Percentiles rank a stretch among this genome's conserved stretches.
phyloP scores from a whole-genome alignment of 495 filamentous ascomycete genomes.

The Aspergillus steynii region DNA sequence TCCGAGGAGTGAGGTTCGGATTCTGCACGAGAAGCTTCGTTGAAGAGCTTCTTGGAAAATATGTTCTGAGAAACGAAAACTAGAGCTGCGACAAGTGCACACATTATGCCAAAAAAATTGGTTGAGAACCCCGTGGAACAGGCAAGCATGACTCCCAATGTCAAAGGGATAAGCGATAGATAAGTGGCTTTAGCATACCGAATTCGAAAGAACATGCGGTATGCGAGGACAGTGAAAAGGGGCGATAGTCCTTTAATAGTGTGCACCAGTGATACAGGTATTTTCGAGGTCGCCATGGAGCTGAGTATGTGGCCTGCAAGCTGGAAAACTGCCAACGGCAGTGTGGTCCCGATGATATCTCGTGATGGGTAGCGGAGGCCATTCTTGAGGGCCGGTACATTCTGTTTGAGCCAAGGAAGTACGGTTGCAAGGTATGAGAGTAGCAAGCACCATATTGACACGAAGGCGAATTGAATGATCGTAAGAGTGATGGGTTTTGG shows the following conservation, averaged over 20 bases:
- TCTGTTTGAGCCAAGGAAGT: conserved; percentile 65
- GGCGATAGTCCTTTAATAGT: conserved; percentile 99
- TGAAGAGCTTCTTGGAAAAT: conserved; percentile 98
- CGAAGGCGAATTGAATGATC: conserved; percentile 91
- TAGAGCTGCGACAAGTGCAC: conserved; percentile 81
- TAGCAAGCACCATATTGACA: conserved; percentile 82
- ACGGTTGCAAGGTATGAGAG: conserved; percentile 69
- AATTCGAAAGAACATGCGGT: conserved; percentile 83
- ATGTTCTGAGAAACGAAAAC: conserved; percentile 99
- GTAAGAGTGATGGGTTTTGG: conserved; percentile 92
- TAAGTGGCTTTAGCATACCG: conserved; percentile 88
- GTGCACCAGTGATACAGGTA: conserved; percentile 95
- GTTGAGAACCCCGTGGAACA: conserved; percentile 88
- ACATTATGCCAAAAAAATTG: conserved; percentile 83
- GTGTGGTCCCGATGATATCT: conserved; percentile 81
- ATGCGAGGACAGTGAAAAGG: conserved; percentile 91
- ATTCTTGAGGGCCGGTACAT: conserved; percentile 76
- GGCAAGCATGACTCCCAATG: conserved; percentile 89
- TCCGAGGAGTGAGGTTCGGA: conserved; percentile 59
- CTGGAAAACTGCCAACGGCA: conserved; percentile 90
- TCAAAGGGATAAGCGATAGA: conserved; percentile 88
- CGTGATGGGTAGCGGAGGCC: conserved; percentile 78
- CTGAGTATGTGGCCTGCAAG: conserved; percentile 90
- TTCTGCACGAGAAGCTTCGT: conserved; percentile 82
- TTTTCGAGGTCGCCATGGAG: conserved; percentile 89